Base-by-base conservation (phyloP, 148 eudicot species). In the Chenopodium album region DNA sequence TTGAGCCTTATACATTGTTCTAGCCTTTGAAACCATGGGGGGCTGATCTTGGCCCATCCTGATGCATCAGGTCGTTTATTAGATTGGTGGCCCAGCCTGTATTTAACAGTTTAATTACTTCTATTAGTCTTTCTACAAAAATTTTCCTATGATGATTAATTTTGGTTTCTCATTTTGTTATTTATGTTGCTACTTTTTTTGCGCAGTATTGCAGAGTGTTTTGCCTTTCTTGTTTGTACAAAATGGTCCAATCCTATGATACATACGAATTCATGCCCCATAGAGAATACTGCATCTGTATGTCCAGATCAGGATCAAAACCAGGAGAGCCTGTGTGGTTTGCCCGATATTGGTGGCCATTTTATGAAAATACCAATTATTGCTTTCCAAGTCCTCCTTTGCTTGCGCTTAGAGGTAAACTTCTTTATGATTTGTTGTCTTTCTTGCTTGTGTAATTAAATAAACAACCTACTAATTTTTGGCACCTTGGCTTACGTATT, bases 211-310 rank as follows among this genome's bases (percentile, higher is more conserved):
- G 98, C 96, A 9, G 93, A 95, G 87, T 95, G 98, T 90, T 95
- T 95, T 90, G 91, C 99, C 4, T 95, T 95, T 87, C 99, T 95
- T 87, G 97, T 95, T 81, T 95, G 99, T 80, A 95, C 98, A 75
- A 95, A 91, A 88, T 95, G 99, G 99, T 92, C 97, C 62, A 95
- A 95, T 83, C 97, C 99, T 44, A 84, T 88, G 86, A 93, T 95
- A 83, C 94, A 95, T 83, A 82, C 91, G 85, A 85, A 83, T 83
- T 76, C 88, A 50, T 81, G 69, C 37, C 79, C 88, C 62, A 86
- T 73, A 77, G 96, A 87, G 84, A 87, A 87, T 60, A 85, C 90
- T 79, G 90, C 98, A 78, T 90, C 99, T 77, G 87, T 85, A 70
- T 85, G 86, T 41, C 84, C 94, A 1, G 97, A 87, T 81, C 88